Percentiles rank a stretch among this genome's conserved stretches.
These are phyloP conservation scores for Aspergillus cejpii DNA, from an alignment of 2,329 filamentous ascomycete species.

Conservation along the genomic window DNA sequence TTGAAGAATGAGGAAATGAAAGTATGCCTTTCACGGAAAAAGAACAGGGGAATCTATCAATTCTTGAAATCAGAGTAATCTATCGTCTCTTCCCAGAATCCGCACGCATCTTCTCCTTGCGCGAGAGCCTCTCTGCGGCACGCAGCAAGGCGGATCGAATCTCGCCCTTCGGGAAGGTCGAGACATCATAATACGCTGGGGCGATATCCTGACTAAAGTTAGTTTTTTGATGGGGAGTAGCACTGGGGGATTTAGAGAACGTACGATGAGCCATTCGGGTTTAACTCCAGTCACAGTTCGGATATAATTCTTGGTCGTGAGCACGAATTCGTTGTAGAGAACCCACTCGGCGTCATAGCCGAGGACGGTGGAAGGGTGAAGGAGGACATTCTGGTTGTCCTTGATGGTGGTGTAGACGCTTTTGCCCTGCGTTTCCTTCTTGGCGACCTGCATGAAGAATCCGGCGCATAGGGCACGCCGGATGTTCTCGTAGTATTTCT, in stretches of 20 bases:
- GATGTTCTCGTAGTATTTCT: conserved; percentile 98
- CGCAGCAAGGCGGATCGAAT: conserved; percentile 62
- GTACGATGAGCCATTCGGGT: conserved; percentile 87
- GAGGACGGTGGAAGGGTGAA: conserved; percentile 89
- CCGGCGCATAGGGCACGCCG: conserved; percentile 83
- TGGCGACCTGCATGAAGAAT: conserved; percentile 99
- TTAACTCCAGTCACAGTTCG: conserved; percentile 85
- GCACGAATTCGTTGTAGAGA: conserved; percentile 94
- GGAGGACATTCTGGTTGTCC: conserved; percentile 85
- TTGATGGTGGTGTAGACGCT: conserved; percentile 85
- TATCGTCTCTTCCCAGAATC: conserved; percentile 31
- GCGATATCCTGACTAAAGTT: conserved; percentile 67
- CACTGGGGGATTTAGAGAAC: conserved; percentile 29
- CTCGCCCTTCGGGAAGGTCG: conserved; percentile 75
- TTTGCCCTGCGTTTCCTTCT: conserved; percentile 82
- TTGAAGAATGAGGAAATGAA: conserved; percentile 5
- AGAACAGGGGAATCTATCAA: conserved; percentile 10
- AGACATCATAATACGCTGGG: conserved; percentile 82
- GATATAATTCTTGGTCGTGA: conserved; percentile 97
- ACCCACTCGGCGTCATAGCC: conserved; percentile 91
- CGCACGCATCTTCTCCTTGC: conserved; percentile 47
- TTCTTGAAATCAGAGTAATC: conserved; percentile 9
- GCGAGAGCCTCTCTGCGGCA: conserved; percentile 49
- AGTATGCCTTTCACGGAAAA: conserved; percentile 10
- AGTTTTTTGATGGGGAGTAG: conserved; percentile 5